Evolutionary conservation across 305 asterid species (phyloP).

Genomic region (Solanum hybrid): DNA sequence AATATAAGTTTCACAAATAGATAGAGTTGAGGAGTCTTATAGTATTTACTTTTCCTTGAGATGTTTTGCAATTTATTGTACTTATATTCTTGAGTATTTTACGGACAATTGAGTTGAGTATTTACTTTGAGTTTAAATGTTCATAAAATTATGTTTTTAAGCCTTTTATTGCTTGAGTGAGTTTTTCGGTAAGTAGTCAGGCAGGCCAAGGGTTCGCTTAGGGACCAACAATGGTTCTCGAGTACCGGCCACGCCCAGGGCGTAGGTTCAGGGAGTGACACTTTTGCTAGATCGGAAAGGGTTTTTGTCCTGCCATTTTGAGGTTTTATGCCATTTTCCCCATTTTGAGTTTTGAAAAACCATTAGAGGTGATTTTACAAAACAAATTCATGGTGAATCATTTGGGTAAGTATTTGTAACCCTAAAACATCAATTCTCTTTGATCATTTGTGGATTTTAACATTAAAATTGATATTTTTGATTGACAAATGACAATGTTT

Average conservation of each 20-base stretch:
- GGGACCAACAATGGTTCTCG: background rate
- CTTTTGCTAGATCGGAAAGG: no score
- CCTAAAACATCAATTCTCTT: no score
- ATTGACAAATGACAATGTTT: no score
- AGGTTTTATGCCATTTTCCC: no score
- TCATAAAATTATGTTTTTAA: background rate
- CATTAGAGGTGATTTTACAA: no score
- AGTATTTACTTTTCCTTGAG: no score
- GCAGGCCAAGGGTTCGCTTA: rapidly evolving
- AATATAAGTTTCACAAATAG: background rate
- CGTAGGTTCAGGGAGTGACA: rapidly evolving
- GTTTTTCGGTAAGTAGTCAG: background rate
- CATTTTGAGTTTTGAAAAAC: no score
- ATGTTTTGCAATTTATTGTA: rapidly evolving
- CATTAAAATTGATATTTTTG: no score
- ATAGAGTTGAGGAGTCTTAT: background rate
- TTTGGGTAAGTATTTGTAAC: no score
- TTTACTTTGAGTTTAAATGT: background rate
- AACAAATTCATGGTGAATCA: no score
- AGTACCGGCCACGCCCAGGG: background rate
- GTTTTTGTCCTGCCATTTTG: no score
- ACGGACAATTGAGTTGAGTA: background rate
- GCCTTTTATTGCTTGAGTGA: background rate
- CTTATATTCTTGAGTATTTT: background rate
- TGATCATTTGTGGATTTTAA: no score